Conservation (phyloP, 495 filamentous ascomycete species). For the Poronia punctata region DNA sequence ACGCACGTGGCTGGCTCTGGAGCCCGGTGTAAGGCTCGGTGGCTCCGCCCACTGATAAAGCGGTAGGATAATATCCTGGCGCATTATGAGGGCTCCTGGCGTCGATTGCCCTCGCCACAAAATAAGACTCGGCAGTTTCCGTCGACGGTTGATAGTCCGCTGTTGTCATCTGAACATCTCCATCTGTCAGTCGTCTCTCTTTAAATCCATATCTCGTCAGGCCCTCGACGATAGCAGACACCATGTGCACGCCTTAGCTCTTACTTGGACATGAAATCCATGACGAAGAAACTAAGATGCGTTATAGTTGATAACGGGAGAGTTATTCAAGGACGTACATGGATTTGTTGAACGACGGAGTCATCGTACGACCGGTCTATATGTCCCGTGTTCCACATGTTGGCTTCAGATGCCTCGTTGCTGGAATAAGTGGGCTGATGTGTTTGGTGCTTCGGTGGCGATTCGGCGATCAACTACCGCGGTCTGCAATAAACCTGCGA, state of each 20-base stretch:
- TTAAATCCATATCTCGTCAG: too few species aligned
- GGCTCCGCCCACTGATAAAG: slow-evolving; percentile 10
- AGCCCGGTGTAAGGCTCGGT: slow-evolving; percentile 16
- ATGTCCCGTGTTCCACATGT: slow-evolving; percentile 22
- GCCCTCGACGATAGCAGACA: too few species aligned
- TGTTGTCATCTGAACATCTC: slow-evolving; percentile 16
- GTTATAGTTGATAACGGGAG: too few species aligned
- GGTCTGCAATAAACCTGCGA: not conserved
- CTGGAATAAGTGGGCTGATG: not conserved
- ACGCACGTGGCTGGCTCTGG: slow-evolving; percentile 15
- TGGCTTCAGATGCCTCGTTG: slow-evolving; percentile 6
- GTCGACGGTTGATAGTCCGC: slow-evolving; percentile 18
- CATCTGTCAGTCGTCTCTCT: slow-evolving; percentile 11
- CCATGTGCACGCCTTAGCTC: too few species aligned
- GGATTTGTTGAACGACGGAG: slow-evolving; percentile 12
- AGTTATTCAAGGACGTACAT: slow-evolving; percentile 21
- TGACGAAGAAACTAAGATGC: too few species aligned
- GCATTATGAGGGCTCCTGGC: slow-evolving; percentile 13
- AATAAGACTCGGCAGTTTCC: slow-evolving; percentile 16
- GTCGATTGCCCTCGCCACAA: slow-evolving; percentile 11
- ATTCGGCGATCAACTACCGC: not conserved
- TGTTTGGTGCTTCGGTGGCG: slow-evolving; percentile 1
- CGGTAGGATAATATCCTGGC: slow-evolving; percentile 15
- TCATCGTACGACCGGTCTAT: slow-evolving; percentile 14
- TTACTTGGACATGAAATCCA: too few species aligned